Percentiles rank a stretch among this genome's conserved stretches.
Evolutionary conservation across 2,329 filamentous ascomycete species (phyloP).

Genomic region (Fusarium ramigenum): DNA sequence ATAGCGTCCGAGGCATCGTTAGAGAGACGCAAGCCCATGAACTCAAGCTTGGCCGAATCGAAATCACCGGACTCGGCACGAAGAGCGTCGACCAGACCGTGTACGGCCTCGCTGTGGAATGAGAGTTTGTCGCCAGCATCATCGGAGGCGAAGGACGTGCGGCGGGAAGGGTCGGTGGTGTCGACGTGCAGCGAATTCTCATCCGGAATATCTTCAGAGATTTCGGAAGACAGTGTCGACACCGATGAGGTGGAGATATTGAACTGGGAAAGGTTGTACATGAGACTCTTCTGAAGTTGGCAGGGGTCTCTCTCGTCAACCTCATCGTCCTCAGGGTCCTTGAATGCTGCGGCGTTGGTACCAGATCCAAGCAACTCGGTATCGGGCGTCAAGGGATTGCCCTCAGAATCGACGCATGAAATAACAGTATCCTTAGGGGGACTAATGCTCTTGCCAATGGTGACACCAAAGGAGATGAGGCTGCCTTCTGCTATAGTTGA

Average conservation of each 20-base stretch:
- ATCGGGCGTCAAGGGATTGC: conserved; percentile 53
- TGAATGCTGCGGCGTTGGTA: conserved; percentile 62
- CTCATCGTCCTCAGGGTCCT: conserved; percentile 59
- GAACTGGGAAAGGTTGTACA: conserved; percentile 63
- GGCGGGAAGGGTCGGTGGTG: conserved; percentile 66
- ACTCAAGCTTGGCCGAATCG: conserved; percentile 84
- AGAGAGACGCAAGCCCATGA: conserved; percentile 90
- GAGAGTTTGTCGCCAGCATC: conserved; percentile 65
- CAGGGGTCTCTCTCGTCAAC: conserved; percentile 60
- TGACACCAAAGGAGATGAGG: conserved; percentile 82
- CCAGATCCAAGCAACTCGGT: conserved; percentile 57
- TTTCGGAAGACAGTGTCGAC: conserved; percentile 70
- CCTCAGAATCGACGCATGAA: conserved; percentile 50
- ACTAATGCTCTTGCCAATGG: conserved; percentile 69
- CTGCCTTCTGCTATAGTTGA: conserved; percentile 76
- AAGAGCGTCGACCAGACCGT: conserved; percentile 86
- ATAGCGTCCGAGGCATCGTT: conserved; percentile 90
- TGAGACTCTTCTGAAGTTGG: conserved; percentile 63
- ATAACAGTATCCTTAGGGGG: conserved; percentile 50
- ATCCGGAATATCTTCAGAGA: conserved; percentile 72
- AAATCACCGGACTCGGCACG: conserved; percentile 80
- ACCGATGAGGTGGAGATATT: conserved; percentile 65
- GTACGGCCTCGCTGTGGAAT: conserved; percentile 89
- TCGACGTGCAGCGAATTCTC: conserved; percentile 63
- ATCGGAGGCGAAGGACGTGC: conserved; percentile 78